A percentile compares a stretch with the other conserved stretches of the same genome.
phyloP scores from a whole-genome alignment of 371 early-diverging fungal species.

The Mucor ambiguus region DNA sequence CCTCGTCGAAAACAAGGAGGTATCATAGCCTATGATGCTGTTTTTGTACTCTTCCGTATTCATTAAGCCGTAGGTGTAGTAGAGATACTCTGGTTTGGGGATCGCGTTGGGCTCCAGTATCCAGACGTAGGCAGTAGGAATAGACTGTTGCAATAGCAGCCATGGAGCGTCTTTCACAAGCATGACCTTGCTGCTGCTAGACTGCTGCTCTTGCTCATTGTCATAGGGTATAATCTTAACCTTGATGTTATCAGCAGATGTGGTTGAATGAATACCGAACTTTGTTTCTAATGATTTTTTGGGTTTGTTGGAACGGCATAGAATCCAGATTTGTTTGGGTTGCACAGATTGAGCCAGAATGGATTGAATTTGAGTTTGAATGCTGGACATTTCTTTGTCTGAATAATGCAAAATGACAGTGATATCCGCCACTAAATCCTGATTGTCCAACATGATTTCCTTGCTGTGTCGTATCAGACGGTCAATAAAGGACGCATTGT shows the following conservation, averaged over 20 bases:
- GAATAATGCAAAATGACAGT: background rate
- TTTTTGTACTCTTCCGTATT: conserved; percentile 46
- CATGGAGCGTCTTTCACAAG: conserved; percentile 28
- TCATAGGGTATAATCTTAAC: background rate
- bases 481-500: background rate
- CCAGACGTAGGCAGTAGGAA: conserved; percentile 36
- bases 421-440: background rate
- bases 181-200: background rate
- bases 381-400: conserved; percentile 9
- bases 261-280: background rate
- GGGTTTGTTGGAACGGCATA: conserved; percentile 12
- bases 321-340: conserved; percentile 44
- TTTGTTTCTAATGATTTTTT: conserved; percentile 15
- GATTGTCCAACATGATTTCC: background rate
- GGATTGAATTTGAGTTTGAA: conserved; percentile 36
- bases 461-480: background rate
- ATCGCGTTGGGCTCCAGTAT: conserved; percentile 39
- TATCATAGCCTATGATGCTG: conserved; percentile 41
- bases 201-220: background rate
- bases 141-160: conserved; percentile 14
- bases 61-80: conserved; percentile 35
- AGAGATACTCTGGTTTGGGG: conserved; percentile 33
- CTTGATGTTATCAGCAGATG: background rate
- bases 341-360: conserved; percentile 38
- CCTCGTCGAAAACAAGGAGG: conserved; percentile 27